Evolutionary conservation across 768 basidiomycete species (phyloP).

Genomic region (Lactarius deliciosus): DNA sequence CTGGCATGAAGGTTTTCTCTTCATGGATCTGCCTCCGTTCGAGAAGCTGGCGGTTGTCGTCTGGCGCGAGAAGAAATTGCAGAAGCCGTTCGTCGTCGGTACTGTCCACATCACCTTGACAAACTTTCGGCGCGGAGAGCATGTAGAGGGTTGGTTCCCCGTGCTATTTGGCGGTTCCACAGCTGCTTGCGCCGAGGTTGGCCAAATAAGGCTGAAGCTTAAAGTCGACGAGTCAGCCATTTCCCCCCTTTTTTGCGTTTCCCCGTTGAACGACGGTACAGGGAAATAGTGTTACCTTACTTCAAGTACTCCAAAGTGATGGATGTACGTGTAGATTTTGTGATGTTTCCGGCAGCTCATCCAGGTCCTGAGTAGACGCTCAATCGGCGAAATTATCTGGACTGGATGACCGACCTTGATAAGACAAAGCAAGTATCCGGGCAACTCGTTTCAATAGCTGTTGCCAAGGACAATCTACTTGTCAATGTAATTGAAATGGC

Average conservation of each 20-base stretch:
- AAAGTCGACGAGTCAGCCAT: conserved; percentile 66
- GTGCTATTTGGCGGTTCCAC: conserved; percentile 54
- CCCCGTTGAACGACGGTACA: conserved; percentile 33
- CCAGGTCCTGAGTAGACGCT: conserved; percentile 43
- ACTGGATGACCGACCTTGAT: conserved; percentile 74
- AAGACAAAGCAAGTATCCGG: conserved; percentile 62
- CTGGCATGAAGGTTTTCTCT: conserved; percentile 80
- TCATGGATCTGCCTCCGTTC: conserved; percentile 78
- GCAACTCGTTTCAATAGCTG: conserved; percentile 66
- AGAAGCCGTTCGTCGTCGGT: conserved; percentile 59
- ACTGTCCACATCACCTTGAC: conserved; percentile 59
- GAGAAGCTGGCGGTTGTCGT: conserved; percentile 65
- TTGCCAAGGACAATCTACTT: conserved; percentile 63
- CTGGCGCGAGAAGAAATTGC: conserved; percentile 64
- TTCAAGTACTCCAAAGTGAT: conserved; percentile 60
- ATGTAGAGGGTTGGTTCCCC: conserved; percentile 84
- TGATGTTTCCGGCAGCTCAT: conserved; percentile 13
- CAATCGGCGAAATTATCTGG: conserved; percentile 61
- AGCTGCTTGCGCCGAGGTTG: conserved; percentile 58
- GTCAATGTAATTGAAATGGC: conserved; percentile 71
- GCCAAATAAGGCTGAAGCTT: conserved; percentile 73
- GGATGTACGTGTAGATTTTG: conserved; percentile 43
- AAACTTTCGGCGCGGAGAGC: conserved; percentile 72
- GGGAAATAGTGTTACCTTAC: conserved; percentile 78
- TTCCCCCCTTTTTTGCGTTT: conserved; percentile 30